Evolutionary conservation across 768 basidiomycete species (phyloP).

Genomic region (Hericium coralloides): DNA sequence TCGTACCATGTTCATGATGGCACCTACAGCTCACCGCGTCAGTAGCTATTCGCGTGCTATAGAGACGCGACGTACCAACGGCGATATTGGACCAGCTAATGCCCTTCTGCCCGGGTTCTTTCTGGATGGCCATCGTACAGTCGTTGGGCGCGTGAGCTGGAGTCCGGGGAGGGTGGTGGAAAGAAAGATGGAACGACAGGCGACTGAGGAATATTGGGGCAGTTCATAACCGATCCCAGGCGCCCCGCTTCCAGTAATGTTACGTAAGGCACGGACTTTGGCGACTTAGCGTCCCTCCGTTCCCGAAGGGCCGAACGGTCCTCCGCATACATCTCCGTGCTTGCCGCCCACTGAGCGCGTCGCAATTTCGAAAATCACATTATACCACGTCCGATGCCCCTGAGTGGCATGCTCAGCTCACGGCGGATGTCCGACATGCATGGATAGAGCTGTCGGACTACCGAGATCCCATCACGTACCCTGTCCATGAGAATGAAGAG

Average conservation of each 20-base stretch:
- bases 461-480: not conserved
- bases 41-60: not conserved
- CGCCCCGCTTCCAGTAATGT: not conserved
- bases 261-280: not conserved
- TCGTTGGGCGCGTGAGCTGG: conserved; percentile 11
- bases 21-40: conserved; percentile 42
- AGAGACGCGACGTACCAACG: conserved; percentile 56
- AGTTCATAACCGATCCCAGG: not conserved
- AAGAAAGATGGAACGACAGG: conserved; percentile 6
- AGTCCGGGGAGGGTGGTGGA: conserved; percentile 8
- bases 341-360: too few relatives aligned
- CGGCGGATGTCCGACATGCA: too few relatives aligned
- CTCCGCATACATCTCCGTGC: not conserved
- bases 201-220: conserved; percentile 1
- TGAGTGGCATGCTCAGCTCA: too few relatives aligned
- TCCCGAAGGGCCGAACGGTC: not conserved
- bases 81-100: conserved; percentile 94
- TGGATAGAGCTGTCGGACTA: not conserved
- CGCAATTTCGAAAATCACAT: too few relatives aligned
- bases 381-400: too few relatives aligned
- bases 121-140: conserved; percentile 64
- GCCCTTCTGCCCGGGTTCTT: conserved; percentile 86
- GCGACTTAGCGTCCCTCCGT: not conserved
- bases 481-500: not conserved
- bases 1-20: conserved; percentile 95